phyloP scores from a whole-genome alignment of 768 basidiomycete genomes.

The Trametes maxima region DNA sequence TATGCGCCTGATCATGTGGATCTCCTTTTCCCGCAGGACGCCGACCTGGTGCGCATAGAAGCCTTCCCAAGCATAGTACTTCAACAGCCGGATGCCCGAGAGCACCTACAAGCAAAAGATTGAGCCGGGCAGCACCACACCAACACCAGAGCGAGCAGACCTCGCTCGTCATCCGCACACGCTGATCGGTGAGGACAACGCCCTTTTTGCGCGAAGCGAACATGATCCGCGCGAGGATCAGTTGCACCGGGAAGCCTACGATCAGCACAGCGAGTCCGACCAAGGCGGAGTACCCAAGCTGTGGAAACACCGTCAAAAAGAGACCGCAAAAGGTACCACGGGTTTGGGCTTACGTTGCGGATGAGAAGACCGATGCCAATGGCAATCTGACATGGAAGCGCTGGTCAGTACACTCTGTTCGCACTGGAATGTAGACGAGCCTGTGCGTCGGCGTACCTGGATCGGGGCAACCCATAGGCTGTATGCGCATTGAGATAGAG shows the following conservation, averaged over 20 bases:
- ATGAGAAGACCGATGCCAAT: conserved; percentile 66
- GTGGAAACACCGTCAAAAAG: background rate
- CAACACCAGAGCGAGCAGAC: conserved; percentile 24
- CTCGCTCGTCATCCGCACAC: conserved; percentile 67
- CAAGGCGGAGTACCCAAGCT: conserved; percentile 16
- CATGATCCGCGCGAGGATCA: conserved; percentile 53
- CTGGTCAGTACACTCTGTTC: background rate
- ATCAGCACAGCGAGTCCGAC: conserved; percentile 38
- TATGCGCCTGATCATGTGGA: conserved; percentile 49
- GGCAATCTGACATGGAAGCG: conserved; percentile 40
- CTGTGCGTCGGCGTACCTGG: conserved; percentile 39
- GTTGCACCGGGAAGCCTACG: conserved; percentile 61
- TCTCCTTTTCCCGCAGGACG: conserved; percentile 69
- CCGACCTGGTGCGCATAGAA: conserved; percentile 78
- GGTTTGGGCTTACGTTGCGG: conserved; percentile 45
- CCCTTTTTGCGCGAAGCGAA: conserved; percentile 55
- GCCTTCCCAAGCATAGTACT: conserved; percentile 86
- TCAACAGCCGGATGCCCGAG: conserved; percentile 89
- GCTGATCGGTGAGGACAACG: conserved; percentile 65
- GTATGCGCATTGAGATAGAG: background rate
- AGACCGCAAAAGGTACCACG: background rate
- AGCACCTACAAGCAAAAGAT: conserved; percentile 44
- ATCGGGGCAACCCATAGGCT: conserved; percentile 66
- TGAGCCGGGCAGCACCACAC: no score
- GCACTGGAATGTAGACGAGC: no score